Percentiles rank a stretch among this genome's conserved stretches.
Evolutionary conservation across 2,329 filamentous ascomycete species (phyloP).

Genomic region (Fusarium praegraminearum): DNA sequence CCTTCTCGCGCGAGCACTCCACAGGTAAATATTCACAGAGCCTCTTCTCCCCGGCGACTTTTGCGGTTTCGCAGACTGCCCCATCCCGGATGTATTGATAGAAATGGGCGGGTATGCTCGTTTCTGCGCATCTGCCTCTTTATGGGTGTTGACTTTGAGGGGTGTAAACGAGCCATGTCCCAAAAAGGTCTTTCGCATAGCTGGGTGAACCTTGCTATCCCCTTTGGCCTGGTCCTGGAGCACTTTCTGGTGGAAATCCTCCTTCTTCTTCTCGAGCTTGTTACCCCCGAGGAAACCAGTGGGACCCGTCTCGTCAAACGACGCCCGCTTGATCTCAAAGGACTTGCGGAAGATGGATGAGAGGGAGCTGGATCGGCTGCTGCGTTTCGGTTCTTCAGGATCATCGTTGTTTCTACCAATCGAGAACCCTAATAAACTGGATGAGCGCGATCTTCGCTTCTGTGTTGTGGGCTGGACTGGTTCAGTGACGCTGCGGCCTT

Average conservation of each 20-base stretch:
- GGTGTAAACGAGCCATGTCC: conserved; percentile 48
- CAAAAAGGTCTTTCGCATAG: conserved; percentile 49
- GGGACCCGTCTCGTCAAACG: conserved; percentile 49
- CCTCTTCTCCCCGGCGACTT: conserved; percentile 49
- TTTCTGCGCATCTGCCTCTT: conserved; percentile 43
- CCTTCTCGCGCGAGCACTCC: conserved; percentile 44
- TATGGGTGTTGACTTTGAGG: conserved; percentile 45
- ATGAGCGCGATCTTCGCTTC: conserved; percentile 46
- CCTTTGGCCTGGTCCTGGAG: conserved; percentile 46
- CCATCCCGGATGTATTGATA: conserved; percentile 48
- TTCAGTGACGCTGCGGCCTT: conserved; percentile 40
- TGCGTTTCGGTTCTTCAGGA: conserved; percentile 43
- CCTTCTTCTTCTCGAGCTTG: conserved; percentile 56
- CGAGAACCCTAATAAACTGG: conserved; percentile 46
- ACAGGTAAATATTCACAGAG: conserved; percentile 49
- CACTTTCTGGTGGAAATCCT: conserved; percentile 50
- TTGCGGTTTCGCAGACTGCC: conserved; percentile 47
- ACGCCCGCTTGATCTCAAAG: conserved; percentile 52
- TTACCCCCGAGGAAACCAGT: conserved; percentile 57
- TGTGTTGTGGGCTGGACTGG: conserved; percentile 26
- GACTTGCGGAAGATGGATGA: conserved; percentile 53
- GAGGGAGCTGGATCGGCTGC: conserved; percentile 54
- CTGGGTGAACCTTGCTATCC: conserved; percentile 51
- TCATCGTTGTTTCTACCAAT: conserved; percentile 42
- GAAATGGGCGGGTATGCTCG: conserved; percentile 56